Percentiles rank a stretch among this genome's conserved stretches.
These are phyloP conservation scores for Aureobasidium sp. DNA, from an alignment of 2,329 filamentous ascomycete species.

Conservation along the genomic window DNA sequence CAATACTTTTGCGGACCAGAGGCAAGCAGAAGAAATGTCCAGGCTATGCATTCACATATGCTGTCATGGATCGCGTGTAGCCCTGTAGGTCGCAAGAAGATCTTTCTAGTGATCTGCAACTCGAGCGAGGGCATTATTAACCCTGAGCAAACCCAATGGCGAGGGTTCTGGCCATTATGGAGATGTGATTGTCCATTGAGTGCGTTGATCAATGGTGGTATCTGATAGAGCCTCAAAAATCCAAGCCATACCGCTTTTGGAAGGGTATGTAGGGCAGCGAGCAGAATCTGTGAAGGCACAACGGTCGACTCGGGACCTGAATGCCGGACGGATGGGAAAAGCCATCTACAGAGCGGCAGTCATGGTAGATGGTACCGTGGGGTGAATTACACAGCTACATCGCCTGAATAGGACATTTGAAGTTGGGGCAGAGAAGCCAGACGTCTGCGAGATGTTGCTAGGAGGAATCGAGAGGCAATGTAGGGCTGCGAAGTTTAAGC, in stretches of 20 bases:
- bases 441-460: background rate
- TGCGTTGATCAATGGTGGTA: background rate
- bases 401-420: background rate
- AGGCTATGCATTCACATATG: background rate
- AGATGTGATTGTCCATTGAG: background rate
- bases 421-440: conserved; percentile 7
- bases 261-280: background rate
- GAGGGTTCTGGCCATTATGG: background rate
- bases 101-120: no score
- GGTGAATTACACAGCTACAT: background rate
- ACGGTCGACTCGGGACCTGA: background rate
- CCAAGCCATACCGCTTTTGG: background rate
- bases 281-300: background rate
- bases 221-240: background rate
- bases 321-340: background rate
- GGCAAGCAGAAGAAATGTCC: background rate
- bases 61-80: background rate
- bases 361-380: no score
- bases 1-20: background rate
- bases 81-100: background rate
- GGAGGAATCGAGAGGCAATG: background rate
- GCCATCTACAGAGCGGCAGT: background rate
- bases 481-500: background rate
- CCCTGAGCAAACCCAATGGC: no score
- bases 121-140: background rate